Evolutionary conservation across 2,329 filamentous ascomycete genomes (phyloP), one percentile per base, ranked within the genome.

Genomic region (Laburnicola sp.): DNA sequence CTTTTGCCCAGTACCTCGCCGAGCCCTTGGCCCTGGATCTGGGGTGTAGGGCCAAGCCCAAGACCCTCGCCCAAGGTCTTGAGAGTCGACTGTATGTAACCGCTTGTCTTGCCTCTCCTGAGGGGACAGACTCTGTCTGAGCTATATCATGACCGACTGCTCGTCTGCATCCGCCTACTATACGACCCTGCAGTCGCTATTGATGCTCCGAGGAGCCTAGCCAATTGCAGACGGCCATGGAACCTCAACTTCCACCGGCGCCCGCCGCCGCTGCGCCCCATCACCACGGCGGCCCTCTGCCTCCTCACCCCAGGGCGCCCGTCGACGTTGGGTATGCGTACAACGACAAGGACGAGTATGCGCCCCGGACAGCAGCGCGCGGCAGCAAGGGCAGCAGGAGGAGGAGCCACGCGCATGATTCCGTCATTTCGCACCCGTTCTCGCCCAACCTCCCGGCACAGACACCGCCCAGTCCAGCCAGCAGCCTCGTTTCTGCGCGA

Each of bases 361-460:
- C 48, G 21, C 45, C 40, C 30, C 59, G 52, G 26, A n/a, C n/a
- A n/a, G 41, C 50, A 28, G 56, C 61, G 36, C 60, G 59, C 8
- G 56, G 50, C 40, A 66, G 60, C 64, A 64, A 59, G 52, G 56
- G 59, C 34, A 63, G 59, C 35, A 63, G 59, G 53, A 52, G 51
- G 35, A 57, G 56, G n/a, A n/a, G n/a, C 53, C 64, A 54, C 37
- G 57, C 56, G 8, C 71, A 69, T 54, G 71, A 74, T 55, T 73
- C 70, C 23, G 69, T 74, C 59, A 70, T 74, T 53, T 73, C 71
- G 35, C 62, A 69, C 41, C 69, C 68, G 21, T 68, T 70, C 46
- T 71, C 68, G 43, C 69, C 68, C 36, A 69, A 68, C 38, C 31
- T 36, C 23, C 21, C 32, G 51, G 47, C 56, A 25, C 66, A 64